Base-by-base conservation (phyloP, 495 filamentous ascomycete genomes). In the Penicillium subrubescens region DNA sequence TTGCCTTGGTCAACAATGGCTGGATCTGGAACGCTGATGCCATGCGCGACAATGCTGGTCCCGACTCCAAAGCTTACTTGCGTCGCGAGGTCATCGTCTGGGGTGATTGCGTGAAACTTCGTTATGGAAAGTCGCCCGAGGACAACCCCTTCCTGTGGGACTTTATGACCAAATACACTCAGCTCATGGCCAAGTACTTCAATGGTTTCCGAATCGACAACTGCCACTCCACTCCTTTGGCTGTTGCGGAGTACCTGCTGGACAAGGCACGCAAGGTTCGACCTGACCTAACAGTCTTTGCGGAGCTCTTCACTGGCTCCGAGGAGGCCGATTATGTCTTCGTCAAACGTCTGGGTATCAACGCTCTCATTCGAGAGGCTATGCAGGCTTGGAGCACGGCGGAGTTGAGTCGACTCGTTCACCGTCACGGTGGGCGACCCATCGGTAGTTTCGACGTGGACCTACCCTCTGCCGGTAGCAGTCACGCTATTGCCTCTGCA, bases 21-120 rank as follows among this genome's bases (percentile, higher is more conserved):
- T 99, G 96, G 96, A 92, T 98, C 21, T 99, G 96, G 96, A 93
- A 92, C 65, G 93, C 95, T 15, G 93, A 97, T 72, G 93, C 93
- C 0, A 85, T 98, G 77, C 87, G 90, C 27, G 96, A 99, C 75
- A 94, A 97, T 73, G 96, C 96, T 19, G 96, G 96, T 0, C 89
- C 92, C 0, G 76, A 90, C 44, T 97, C 94, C 2, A 89, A 89
- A 44, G 92, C 94, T 39, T 99, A 99, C 69, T 84, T 98, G 7
- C 88, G 93, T 25, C 87, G 96, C 46, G 93, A 99, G 75, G 92
- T 99, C 55, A 98, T 99, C 66, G 91, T 96, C 41, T 99, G 96
- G 96, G 92, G 92, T 19, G 96, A 99, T 72, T 99, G 96, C 77
- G 95, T 97, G 8, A 99, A 98, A 81, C 86, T 99, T 21, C 88